Conservation (phyloP, 805 yeast genomes). For the Saturnispora gosingensis region DNA sequence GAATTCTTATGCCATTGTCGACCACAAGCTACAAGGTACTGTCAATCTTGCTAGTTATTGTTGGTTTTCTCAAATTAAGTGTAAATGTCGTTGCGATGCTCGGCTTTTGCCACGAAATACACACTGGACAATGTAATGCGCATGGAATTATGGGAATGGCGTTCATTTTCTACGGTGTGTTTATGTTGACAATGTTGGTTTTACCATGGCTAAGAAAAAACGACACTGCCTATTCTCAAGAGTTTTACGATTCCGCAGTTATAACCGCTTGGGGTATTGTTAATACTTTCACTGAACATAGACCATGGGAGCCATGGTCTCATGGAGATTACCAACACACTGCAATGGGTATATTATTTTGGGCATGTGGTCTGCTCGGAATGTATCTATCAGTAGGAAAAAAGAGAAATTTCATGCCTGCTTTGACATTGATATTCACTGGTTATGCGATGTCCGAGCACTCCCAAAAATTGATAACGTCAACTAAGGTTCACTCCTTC, state of each 20-base stretch:
- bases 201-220: constrained; percentile 65
- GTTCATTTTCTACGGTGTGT: constrained; percentile 70
- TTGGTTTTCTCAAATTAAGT: constrained; percentile 74
- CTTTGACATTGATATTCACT: constrained; percentile 72
- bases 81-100: constrained; percentile 76
- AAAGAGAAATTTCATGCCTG: constrained; percentile 67
- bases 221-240: constrained; percentile 55
- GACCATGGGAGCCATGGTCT: constrained; percentile 85
- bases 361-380: constrained; percentile 89
- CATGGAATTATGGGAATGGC: constrained; percentile 96
- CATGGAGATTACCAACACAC: constrained; percentile 95
- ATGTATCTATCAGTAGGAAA: constrained; percentile 63
- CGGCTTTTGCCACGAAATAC: constrained; percentile 77
- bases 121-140: constrained; percentile 92
- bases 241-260: constrained; percentile 69
- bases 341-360: constrained; percentile 93
- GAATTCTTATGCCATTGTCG: constrained; percentile 30
- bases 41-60: constrained; percentile 38
- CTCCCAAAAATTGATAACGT: constrained; percentile 60
- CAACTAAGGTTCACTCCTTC: constrained; percentile 81
- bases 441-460: constrained; percentile 96
- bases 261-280: constrained; percentile 89
- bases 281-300: constrained; percentile 91
- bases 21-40: constrained; percentile 33
- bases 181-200: constrained; percentile 55